These are phyloP conservation scores for Saururus chinensis DNA, from an alignment of 164 flowering plant species.

Conservation along the genomic window DNA sequence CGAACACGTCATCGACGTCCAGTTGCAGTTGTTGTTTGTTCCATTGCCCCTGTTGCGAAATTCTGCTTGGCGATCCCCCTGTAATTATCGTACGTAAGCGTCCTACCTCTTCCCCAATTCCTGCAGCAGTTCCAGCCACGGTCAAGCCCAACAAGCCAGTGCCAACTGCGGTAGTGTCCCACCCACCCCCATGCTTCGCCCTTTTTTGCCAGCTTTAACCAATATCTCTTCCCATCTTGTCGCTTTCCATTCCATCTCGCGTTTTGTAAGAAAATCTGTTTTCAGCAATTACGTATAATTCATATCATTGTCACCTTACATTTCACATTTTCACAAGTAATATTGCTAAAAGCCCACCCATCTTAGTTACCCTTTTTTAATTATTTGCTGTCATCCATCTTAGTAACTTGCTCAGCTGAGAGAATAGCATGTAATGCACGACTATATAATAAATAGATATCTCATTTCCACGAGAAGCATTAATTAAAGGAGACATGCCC, in stretches of 20 bases:
- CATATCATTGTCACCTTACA: neutral
- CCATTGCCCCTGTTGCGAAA: neutral
- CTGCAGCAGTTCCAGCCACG: neutral
- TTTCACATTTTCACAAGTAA: too few species aligned
- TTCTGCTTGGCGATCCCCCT: neutral
- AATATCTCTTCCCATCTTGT: neutral
- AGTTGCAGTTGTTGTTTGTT: too few species aligned
- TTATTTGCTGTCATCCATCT: too few species aligned
- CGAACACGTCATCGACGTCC: too few species aligned
- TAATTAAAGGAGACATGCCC: neutral
- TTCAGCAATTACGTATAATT: neutral
- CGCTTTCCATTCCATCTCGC: neutral
- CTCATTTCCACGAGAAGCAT: neutral
- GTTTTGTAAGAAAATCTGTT: neutral
- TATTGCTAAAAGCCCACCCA: too few species aligned
- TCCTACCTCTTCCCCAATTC: neutral
- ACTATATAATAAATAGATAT: too few species aligned
- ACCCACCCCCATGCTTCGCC: too few species aligned
- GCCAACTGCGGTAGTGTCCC: too few species aligned
- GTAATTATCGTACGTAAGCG: neutral
- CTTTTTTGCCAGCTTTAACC: neutral
- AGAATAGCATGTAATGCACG: neutral
- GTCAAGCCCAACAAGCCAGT: neutral
- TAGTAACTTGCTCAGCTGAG: neutral
- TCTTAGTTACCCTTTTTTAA: too few species aligned